phyloP scores from a whole-genome alignment of 768 basidiomycete genomes.

The Calocybe indica region DNA sequence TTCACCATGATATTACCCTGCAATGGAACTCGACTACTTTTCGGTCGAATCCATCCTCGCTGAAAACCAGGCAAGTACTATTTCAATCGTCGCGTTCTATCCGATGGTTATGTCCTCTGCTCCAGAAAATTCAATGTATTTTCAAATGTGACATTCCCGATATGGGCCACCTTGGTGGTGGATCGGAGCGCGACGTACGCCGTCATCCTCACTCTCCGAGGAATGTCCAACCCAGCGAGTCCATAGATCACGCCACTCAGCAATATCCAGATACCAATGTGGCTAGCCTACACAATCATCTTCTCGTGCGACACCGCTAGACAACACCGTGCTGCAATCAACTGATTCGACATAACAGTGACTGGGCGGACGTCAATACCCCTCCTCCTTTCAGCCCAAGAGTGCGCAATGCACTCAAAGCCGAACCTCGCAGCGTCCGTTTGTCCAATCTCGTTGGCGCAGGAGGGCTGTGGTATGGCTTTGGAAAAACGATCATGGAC shows the following conservation, averaged over 20 bases:
- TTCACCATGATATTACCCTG: not conserved
- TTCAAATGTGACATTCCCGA: conserved; percentile 82
- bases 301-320: conserved; percentile 46
- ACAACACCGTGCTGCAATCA: not conserved
- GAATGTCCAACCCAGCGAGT: not conserved
- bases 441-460: conserved; percentile 80
- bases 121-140: conserved; percentile 87
- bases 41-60: conserved; percentile 88
- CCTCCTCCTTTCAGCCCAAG: conserved; percentile 70
- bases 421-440: conserved; percentile 81
- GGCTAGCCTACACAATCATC: conserved; percentile 85
- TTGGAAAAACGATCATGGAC: conserved; percentile 80
- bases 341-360: conserved; percentile 34
- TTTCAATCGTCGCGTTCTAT: not conserved
- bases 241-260: conserved; percentile 67
- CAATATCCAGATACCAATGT: conserved; percentile 83
- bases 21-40: conserved; percentile 90
- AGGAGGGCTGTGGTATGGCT: conserved; percentile 89
- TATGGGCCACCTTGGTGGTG: conserved; percentile 87
- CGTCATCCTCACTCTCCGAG: conserved; percentile 3
- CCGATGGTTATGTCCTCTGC: not conserved
- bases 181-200: conserved; percentile 76
- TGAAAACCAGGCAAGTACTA: conserved; percentile 68
- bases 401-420: conserved; percentile 83
- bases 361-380: conserved; percentile 86